Conservation (phyloP, 169 alveolate species). For the Eimeria maxima region DNA sequence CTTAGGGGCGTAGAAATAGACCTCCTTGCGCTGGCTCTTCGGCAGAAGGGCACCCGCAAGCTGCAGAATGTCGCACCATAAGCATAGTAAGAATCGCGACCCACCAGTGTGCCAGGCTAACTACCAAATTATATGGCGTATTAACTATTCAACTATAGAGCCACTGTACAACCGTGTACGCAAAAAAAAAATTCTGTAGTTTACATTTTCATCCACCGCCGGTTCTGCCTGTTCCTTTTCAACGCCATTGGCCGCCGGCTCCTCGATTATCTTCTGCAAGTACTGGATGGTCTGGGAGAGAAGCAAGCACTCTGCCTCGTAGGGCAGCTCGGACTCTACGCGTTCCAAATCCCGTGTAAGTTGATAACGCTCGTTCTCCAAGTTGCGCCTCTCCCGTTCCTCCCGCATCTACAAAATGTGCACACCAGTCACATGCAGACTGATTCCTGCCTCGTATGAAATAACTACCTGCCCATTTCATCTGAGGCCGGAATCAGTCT, state of each 20-base stretch:
- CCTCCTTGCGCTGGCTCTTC: constrained; percentile 82
- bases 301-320: constrained; percentile 65
- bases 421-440: not conserved
- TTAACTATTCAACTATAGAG: not conserved
- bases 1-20: constrained; percentile 75
- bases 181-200: not conserved
- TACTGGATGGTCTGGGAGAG: constrained; percentile 78
- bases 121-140: too few species aligned
- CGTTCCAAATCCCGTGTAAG: constrained; percentile 71
- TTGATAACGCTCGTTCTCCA: constrained; percentile 71
- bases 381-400: constrained; percentile 79
- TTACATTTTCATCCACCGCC: constrained; percentile 22
- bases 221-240: constrained; percentile 41
- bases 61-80: constrained; percentile 3
- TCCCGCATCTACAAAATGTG: constrained; percentile 67
- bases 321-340: constrained; percentile 79
- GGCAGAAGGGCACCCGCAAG: constrained; percentile 79
- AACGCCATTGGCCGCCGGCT: not conserved
- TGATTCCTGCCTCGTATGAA: not conserved
- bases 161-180: not conserved
- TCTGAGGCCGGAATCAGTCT: too few species aligned
- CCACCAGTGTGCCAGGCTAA: not conserved
- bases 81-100: not conserved
- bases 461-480: too few species aligned
- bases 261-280: constrained; percentile 74